Conservation (phyloP, 2,329 filamentous ascomycete species). For the Aureobasidium subglaciale region DNA sequence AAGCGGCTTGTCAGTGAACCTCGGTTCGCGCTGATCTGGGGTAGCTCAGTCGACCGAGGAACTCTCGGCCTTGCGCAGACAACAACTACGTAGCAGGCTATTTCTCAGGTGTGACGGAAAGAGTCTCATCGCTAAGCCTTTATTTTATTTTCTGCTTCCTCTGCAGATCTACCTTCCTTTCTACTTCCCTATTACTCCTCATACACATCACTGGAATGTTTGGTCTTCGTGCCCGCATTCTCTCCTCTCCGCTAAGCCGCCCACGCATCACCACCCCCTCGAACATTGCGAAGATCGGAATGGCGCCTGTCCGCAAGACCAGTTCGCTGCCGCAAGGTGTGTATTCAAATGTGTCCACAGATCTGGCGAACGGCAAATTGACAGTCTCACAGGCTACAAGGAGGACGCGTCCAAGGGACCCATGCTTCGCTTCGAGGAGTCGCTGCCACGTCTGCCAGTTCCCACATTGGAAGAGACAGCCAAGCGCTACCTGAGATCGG, state of each 20-base stretch:
- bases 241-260: constrained; percentile 12
- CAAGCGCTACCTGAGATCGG: constrained; percentile 69
- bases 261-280: constrained; percentile 14
- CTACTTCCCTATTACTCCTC: neutral
- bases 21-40: neutral
- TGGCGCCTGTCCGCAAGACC: constrained; percentile 34
- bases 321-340: constrained; percentile 41
- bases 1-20: neutral
- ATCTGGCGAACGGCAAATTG: neutral
- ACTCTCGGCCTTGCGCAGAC: neutral
- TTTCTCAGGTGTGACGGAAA: constrained; percentile 1
- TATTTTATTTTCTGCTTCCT: constrained; percentile 3
- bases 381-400: constrained; percentile 54
- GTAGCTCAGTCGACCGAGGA: constrained; percentile 4
- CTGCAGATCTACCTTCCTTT: neutral
- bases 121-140: neutral
- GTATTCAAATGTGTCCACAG: constrained; percentile 18
- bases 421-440: constrained; percentile 81
- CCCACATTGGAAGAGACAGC: constrained; percentile 78
- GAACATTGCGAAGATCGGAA: constrained; percentile 16
- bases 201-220: constrained; percentile 15
- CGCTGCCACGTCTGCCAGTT: constrained; percentile 71
- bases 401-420: constrained; percentile 72
- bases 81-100: neutral
- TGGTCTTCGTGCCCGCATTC: constrained; percentile 14